phyloP scores from a whole-genome alignment of 768 basidiomycete species.

The Naganishia vishniacii region DNA sequence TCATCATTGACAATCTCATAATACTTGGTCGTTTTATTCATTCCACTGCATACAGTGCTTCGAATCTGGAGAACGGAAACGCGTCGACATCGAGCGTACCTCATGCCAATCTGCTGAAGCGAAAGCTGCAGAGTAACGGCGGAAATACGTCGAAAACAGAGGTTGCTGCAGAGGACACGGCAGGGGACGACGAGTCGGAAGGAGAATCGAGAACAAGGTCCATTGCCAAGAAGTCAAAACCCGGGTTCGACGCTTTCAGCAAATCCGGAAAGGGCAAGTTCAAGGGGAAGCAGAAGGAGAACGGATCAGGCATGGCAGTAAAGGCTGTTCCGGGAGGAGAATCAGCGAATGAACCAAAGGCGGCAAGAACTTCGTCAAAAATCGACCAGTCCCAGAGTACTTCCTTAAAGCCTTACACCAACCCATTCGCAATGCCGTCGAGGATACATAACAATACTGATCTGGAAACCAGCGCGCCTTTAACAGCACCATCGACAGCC shows the following conservation, averaged over 20 bases:
- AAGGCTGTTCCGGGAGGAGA: background rate
- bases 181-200: constrained; percentile 48
- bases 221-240: background rate
- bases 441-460: background rate
- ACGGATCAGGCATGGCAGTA: background rate
- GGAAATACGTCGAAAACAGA: background rate
- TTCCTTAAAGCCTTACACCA: no score
- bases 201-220: constrained; percentile 56
- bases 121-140: constrained; percentile 3
- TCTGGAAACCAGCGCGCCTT: background rate
- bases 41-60: background rate
- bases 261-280: constrained; percentile 11
- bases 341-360: background rate
- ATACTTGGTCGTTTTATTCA: no score
- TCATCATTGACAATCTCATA: no score
- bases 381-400: no score
- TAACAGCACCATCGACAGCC: background rate
- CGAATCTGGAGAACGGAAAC: background rate
- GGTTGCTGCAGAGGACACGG: constrained; percentile 23
- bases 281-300: constrained; percentile 9
- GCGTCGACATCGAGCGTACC: constrained; percentile 5
- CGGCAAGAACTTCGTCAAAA: background rate
- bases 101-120: constrained; percentile 6
- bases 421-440: constrained; percentile 9
- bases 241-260: constrained; percentile 3